Base-by-base conservation (phyloP, 306 rosid species). In the Begonia loranthoides region DNA sequence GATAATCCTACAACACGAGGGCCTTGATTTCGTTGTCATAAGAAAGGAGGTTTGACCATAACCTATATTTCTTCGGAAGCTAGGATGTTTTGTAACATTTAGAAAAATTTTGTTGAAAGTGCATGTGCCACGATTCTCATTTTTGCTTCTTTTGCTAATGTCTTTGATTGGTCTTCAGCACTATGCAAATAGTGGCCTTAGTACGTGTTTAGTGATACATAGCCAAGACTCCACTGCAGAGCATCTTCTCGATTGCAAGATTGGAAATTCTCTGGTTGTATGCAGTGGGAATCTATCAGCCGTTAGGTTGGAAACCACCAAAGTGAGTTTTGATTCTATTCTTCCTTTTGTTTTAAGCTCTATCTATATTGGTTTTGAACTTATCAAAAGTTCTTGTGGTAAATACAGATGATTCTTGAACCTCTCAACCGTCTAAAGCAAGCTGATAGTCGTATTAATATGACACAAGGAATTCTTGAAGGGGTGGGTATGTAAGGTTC, bases 301-400 rank as follows among this genome's bases (percentile, higher is more conserved):
- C 58, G 75, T 90, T 70, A 82, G 95, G 87, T 76, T 90, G 75
- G 87, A 90, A 70, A 90, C 94, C 65, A 82, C 94, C 52, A 75
- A 78, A 78, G 97, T 90, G 70, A 41, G 87, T 76, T 53, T 51
- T 12, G 50, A 15, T 22, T 59, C 50, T 58, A 33, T 59, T 59
- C 52, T 62, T 50, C 59, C 47, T 15, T 54, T 69, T 15, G 33
- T 15, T 49, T 59, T 15, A 9, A 17, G 10, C 13, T n/a, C 17
- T 60, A 39, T 40, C 13, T 60, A 34, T 49, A 41, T 45, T 41
- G 38, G 46, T 53, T 62, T 50, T 38, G 10, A 64, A 63, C 63
- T 58, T 34, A 58, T 66, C 56, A 60, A 15, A 33, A 22, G 41
- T 68, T 50, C 21, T 48, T 60, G 12, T 60, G 14, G 57, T 9